phyloP scores from a whole-genome alignment of 257 asterid genomes.

The Gentiana straminea region DNA sequence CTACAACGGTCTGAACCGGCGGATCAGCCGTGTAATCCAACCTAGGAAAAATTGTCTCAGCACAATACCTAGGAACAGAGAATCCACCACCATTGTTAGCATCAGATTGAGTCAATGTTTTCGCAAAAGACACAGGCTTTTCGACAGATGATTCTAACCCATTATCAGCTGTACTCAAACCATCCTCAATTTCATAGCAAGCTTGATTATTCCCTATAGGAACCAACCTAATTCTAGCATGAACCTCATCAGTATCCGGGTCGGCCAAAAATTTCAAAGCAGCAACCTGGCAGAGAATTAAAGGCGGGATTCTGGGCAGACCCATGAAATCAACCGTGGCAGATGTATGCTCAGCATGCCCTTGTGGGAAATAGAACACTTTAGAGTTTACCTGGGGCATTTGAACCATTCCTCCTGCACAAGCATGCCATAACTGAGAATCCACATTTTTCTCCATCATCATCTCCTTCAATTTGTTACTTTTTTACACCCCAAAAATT shows the following conservation, averaged over 20 bases:
- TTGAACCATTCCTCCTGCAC: slow-evolving; percentile 59
- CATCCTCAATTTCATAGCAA: slow-evolving; percentile 12
- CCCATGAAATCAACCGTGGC: slow-evolving; percentile 34
- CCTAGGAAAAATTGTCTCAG: slow-evolving; percentile 23
- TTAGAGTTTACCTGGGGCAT: slow-evolving; percentile 41
- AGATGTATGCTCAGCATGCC: slow-evolving; percentile 54
- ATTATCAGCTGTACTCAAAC: slow-evolving; percentile 2
- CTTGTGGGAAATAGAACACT: slow-evolving; percentile 54
- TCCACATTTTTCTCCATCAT: slow-evolving; percentile 29
- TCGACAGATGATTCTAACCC: slow-evolving; percentile 17
- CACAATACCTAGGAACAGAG: slow-evolving; percentile 30
- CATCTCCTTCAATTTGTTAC: slow-evolving; percentile 19
- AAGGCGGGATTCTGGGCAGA: slow-evolving; percentile 27
- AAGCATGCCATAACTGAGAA: slow-evolving; percentile 66
- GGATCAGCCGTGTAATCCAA: slow-evolving; percentile 26
- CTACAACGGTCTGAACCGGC: slow-evolving; percentile 28
- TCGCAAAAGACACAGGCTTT: slow-evolving; percentile 22
- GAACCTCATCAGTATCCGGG: slow-evolving; percentile 30
- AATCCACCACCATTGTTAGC: slow-evolving; percentile 37
- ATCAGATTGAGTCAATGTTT: slow-evolving; percentile 32
- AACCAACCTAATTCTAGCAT: slow-evolving; percentile 18
- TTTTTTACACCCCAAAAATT: no score
- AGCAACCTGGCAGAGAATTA: slow-evolving; percentile 44
- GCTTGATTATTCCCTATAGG: slow-evolving; percentile 15
- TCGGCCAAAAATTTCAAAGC: slow-evolving; percentile 43